Conservation (phyloP, 2,329 filamentous ascomycete genomes). For the Ophiostoma australiae region DNA sequence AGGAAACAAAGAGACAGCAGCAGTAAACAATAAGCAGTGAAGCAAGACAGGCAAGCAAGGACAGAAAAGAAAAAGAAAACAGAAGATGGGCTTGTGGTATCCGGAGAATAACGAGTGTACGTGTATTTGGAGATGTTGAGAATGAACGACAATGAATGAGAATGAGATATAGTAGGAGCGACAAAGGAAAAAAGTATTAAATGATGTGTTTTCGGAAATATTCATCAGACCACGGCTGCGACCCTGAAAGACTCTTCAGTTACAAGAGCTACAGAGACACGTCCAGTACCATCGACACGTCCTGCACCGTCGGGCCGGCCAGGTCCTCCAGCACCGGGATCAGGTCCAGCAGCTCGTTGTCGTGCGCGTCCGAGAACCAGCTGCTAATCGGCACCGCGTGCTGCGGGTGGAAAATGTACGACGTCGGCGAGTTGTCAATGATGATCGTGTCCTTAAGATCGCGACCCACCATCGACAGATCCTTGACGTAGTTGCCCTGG, state of each 20-base stretch:
- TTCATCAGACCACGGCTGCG: not conserved
- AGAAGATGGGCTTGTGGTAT: constrained; percentile 20
- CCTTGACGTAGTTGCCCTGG: constrained; percentile 99
- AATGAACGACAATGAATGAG: constrained; percentile 27
- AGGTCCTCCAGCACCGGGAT: constrained; percentile 98
- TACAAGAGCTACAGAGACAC: constrained; percentile 58
- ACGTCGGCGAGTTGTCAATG: constrained; percentile 98
- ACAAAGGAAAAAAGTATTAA: constrained; percentile 14
- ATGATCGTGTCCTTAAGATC: constrained; percentile 98
- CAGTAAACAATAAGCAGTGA: not conserved
- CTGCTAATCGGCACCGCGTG: constrained; percentile 98
- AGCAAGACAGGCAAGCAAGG: not conserved
- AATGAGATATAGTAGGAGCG: constrained; percentile 23
- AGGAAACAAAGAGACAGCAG: not conserved
- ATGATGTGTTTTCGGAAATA: not conserved
- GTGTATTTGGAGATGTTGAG: constrained; percentile 18
- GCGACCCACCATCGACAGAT: constrained; percentile 91
- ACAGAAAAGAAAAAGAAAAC: not conserved
- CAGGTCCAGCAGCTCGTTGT: constrained; percentile 95
- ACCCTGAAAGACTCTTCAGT: not conserved
- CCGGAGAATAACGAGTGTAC: constrained; percentile 16
- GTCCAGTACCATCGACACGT: constrained; percentile 96
- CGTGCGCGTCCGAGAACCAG: constrained; percentile 99
- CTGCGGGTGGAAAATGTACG: constrained; percentile 98
- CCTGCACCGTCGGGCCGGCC: constrained; percentile 78